phyloP scores from a whole-genome alignment of 768 basidiomycete species.

The Suillus variegatus region DNA sequence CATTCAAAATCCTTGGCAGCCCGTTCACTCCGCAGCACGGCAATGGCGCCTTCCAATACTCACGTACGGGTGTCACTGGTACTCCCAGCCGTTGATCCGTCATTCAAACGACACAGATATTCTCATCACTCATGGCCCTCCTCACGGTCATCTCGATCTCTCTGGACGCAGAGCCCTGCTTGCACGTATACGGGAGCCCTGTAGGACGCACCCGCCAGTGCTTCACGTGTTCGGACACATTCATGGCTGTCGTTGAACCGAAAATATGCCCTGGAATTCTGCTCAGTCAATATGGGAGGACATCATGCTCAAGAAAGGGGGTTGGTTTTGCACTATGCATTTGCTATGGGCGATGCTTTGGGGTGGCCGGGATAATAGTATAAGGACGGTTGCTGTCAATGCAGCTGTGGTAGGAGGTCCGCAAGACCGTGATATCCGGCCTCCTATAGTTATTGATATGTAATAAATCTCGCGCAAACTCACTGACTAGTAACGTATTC shows the following conservation, averaged over 20 bases:
- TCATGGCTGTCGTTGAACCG: constrained; percentile 37
- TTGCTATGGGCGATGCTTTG: too few relatives aligned
- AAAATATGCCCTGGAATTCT: constrained; percentile 33
- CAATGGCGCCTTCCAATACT: constrained; percentile 39
- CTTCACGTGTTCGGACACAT: constrained; percentile 47
- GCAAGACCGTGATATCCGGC: too few relatives aligned
- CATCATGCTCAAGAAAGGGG: constrained; percentile 8
- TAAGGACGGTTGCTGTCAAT: too few relatives aligned
- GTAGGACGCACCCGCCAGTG: constrained; percentile 23
- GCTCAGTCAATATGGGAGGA: constrained; percentile 33
- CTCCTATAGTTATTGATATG: too few relatives aligned
- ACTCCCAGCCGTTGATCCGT: too few relatives aligned
- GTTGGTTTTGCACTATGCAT: too few relatives aligned
- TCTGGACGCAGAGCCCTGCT: constrained; percentile 30
- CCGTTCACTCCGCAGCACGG: constrained; percentile 41
- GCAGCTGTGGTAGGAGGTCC: too few relatives aligned
- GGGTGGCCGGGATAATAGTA: too few relatives aligned
- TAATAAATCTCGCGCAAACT: too few relatives aligned
- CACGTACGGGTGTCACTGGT: neutral
- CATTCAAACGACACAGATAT: constrained; percentile 35
- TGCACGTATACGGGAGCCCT: constrained; percentile 31
- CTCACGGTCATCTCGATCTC: constrained; percentile 34
- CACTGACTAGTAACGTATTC: too few relatives aligned
- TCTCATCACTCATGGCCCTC: constrained; percentile 47
- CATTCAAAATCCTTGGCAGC: constrained; percentile 38